Base-by-base conservation (phyloP, 148 eudicot species). In the Cornus florida region DNA sequence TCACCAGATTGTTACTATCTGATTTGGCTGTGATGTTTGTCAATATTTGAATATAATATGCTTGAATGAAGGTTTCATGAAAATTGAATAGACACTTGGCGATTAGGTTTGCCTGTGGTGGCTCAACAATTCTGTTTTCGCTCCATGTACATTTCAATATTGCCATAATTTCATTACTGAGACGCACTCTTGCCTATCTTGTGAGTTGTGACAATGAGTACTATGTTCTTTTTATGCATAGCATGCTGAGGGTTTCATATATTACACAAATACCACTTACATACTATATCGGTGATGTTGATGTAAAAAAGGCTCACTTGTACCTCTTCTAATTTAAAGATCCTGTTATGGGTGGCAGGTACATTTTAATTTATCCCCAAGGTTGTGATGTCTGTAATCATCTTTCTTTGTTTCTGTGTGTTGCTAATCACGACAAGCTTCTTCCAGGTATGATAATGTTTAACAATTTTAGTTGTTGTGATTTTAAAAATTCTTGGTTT, bases 381-480 rank as follows among this genome's bases (percentile, higher is more conserved):
- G 97, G 98, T 35, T 93, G 98, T 84, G 98, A 93, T 79, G 98
- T 91, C 79, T 91, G 96, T 79, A 93, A 95, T 79, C 97, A 95
- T 83, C 96, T 95, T 33, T 95, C 98, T 3, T 88, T 93, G 85
- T 94, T 94, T 89, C 91, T 94, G 7, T 94, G 98, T 74, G 98
- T 92, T 77, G 97, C 93, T 71, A 88, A 92, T 86, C 97, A 92
- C 76, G 98, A 92, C 82, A 94, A 94, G 84, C 98, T 94, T 83
- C 97, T 90, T 80, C 98, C 98, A 75, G 98, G 98, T 94, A 73
- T 82, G 86, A 32, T 31, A 50, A 62, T 48, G 6, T 46, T 33
- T 14, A 22, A n/a, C 12, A 38, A 23, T 66, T 56, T 31, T 8
- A 38, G 46, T 8, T 38, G 2, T 8, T 38, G 32, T 53, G 50